Conservation (phyloP, 2,329 filamentous ascomycete genomes). For the Periconia sp. region DNA sequence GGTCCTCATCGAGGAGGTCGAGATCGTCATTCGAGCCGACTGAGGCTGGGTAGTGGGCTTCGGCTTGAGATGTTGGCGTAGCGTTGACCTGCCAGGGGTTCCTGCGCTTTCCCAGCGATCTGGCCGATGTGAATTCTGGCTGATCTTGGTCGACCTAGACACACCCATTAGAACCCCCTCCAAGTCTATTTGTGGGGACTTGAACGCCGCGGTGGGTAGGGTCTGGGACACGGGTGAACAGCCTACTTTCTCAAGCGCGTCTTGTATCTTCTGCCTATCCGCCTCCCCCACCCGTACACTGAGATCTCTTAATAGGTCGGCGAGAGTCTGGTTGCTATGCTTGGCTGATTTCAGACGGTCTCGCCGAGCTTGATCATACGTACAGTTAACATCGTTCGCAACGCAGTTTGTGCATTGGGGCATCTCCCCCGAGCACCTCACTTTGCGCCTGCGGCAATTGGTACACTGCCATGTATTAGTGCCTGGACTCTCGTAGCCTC, state of each 20-base stretch:
- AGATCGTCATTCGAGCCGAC: constrained; percentile 37
- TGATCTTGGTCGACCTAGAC: no score
- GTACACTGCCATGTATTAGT: no score
- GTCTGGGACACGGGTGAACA: no score
- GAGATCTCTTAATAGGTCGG: constrained; percentile 23
- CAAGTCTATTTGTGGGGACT: no score
- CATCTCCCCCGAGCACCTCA: constrained; percentile 30
- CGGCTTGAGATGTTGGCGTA: no score
- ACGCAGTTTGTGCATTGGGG: constrained; percentile 27
- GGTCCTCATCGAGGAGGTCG: constrained; percentile 37
- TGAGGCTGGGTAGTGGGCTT: constrained; percentile 26
- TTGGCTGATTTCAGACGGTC: constrained; percentile 33
- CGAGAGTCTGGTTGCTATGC: constrained; percentile 23
- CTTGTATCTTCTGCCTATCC: constrained; percentile 23
- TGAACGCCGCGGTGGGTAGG: no score
- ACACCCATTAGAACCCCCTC: no score
- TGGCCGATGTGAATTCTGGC: no score
- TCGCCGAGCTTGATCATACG: constrained; percentile 30
- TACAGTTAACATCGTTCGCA: constrained; percentile 15
- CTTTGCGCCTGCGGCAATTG: no score
- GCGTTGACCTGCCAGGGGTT: no score
- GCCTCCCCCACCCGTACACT: constrained; percentile 16
- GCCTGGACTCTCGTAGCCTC: no score
- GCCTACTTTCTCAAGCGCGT: constrained; percentile 24
- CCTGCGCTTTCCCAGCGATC: no score